Conservation (phyloP, 106 monocot genomes). For the Iris macrosiphon region DNA sequence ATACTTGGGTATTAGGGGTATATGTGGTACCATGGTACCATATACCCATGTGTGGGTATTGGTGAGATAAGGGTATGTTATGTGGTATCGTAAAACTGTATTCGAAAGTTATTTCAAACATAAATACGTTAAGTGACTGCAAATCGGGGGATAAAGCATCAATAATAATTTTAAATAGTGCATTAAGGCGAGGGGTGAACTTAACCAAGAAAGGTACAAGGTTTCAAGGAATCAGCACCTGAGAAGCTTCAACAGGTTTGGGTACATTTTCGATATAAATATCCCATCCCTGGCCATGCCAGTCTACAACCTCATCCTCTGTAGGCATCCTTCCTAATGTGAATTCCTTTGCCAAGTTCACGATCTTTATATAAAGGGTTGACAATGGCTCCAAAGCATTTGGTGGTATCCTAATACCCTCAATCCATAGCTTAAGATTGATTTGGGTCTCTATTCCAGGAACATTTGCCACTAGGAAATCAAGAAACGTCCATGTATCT, state of each 20-base stretch:
- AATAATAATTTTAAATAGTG: no score
- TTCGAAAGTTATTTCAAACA: no score
- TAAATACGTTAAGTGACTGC: no score
- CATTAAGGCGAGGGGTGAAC: no score
- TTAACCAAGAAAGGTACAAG: no score
- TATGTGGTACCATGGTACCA: no score
- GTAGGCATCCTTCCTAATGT: conserved; percentile 56
- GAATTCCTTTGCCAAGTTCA: conserved; percentile 55
- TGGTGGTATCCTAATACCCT: conserved; percentile 82
- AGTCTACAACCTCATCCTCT: conserved; percentile 80
- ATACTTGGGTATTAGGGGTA: no score
- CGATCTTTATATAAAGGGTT: conserved; percentile 57
- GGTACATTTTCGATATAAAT: conserved; percentile 95
- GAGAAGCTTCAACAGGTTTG: conserved; percentile 64
- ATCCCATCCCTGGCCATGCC: conserved; percentile 96
- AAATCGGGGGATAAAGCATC: no score
- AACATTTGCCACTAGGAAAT: conserved; percentile 68
- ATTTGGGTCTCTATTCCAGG: conserved; percentile 80
- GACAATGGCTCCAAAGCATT: conserved; percentile 87
- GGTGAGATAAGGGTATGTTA: no score
- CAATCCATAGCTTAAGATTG: conserved; percentile 67
- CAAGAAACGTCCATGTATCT: conserved; percentile 76
- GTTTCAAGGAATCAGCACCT: no score
- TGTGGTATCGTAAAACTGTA: no score
- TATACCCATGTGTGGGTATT: no score